Evolutionary conservation across 1,284 basidiomycete species (phyloP), one percentile per base, ranked within the genome.

Genomic region (Heterobasidion occidentale): DNA sequence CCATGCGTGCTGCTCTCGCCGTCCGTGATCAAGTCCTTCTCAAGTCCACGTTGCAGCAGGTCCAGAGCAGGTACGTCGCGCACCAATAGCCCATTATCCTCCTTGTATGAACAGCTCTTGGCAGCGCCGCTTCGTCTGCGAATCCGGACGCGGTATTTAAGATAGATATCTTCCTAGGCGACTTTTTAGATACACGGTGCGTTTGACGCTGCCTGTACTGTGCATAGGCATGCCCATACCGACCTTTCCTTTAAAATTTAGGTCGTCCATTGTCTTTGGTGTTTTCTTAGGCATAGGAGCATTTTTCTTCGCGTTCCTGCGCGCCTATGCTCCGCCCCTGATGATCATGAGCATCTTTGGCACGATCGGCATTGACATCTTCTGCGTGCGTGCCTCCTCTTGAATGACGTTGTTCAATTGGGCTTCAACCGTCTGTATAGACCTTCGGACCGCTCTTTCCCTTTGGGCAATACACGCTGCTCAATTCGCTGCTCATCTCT

Each of bases 271-370:
- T 6, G 81, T 91, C 0, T 86, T 79, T 64, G 89, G 86, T 5
- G 78, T 77, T n/a, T 88, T 92, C 64, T 72, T 92, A 17, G 87
- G 82, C 59, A 63, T 88, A 27, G 86, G 83, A 3, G 69, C 76
- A 0, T 90, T 89, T 65, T 63, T 75, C 17, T 68, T 89, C 17
- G 88, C 81, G 0, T 70, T 79, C 1, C 42, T 88, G 1, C 75
- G 87, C 49, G 86, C 86, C 0, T 80, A 78, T 56, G 66, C 73
- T 0, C 88, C 87, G 0, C 84, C 82, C 59, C 71, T 92, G 14
- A 70, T 77, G 11, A 69, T 90, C 27, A 62, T 81, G 46, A 75
- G 77, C 52, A 75, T 87, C 8, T 83, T 84, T 59, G 83, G 75
- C 2, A 77, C 74, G 2, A 82, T 86, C 53, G 78, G 83, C 1